Evolutionary conservation across 176 grass and related monocot species (phyloP).

Genomic region (Carex cristatella): DNA sequence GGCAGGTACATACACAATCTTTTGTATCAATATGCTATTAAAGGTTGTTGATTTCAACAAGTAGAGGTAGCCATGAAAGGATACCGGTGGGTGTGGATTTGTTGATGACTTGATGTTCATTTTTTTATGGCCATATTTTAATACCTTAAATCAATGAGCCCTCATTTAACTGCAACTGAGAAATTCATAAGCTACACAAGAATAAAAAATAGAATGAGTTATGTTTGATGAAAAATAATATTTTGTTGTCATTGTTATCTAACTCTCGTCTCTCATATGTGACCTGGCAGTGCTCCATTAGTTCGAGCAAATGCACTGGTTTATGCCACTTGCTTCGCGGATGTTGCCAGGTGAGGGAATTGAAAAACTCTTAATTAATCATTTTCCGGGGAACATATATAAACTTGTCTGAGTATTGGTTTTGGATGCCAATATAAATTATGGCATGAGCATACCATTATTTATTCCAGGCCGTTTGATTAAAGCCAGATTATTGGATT

Average conservation of each 20-base stretch:
- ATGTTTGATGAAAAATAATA: background rate
- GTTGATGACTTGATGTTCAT: background rate
- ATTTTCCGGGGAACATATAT: background rate
- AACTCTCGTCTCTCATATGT: conserved; percentile 13
- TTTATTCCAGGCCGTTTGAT: background rate
- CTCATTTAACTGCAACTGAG: background rate
- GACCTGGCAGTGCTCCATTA: conserved; percentile 59
- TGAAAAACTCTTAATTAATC: conserved; percentile 5
- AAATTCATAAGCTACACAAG: background rate
- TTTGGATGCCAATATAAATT: background rate
- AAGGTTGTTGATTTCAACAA: background rate
- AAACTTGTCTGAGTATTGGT: background rate
- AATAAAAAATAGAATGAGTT: background rate
- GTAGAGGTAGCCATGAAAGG: background rate
- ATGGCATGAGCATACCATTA: background rate
- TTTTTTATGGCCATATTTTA: background rate
- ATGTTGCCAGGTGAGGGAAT: conserved; percentile 75
- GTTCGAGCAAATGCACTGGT: conserved; percentile 77
- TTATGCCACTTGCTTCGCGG: conserved; percentile 84
- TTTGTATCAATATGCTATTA: background rate
- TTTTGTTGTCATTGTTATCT: background rate
- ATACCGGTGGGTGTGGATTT: background rate
- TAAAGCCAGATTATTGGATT: background rate
- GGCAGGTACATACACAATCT: conserved; percentile 52
- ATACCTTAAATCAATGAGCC: background rate